Conservation (phyloP, 805 yeast species). For the Wickerhamomyces tratensis region DNA sequence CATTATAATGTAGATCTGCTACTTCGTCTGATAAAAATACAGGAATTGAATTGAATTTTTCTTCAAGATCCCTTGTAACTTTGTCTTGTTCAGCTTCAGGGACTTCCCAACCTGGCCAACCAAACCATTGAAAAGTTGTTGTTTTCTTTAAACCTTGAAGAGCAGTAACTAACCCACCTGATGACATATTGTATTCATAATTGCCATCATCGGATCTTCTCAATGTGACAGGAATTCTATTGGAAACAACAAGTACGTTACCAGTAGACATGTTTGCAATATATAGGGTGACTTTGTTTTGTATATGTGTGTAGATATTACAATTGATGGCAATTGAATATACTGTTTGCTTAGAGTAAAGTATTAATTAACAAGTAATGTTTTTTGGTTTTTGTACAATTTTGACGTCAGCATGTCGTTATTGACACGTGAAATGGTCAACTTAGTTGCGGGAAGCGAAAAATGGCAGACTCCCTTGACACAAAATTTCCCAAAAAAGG, state of each 20-base stretch:
- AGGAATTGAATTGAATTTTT: conserved; percentile 83
- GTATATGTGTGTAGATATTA: too few relatives aligned
- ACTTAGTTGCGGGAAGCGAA: too few relatives aligned
- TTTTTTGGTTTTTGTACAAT: too few relatives aligned
- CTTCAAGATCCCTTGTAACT: conserved; percentile 62
- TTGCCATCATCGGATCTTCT: conserved; percentile 49
- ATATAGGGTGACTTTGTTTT: too few relatives aligned
- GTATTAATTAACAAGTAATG: too few relatives aligned
- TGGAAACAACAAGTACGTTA: conserved; percentile 86
- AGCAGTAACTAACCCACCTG: conserved; percentile 97
- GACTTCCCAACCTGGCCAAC: conserved; percentile 94
- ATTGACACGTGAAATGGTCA: too few relatives aligned
- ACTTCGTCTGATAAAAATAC: conserved; percentile 79
- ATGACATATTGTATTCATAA: conserved; percentile 84
- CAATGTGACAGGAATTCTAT: conserved; percentile 92
- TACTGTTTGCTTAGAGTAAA: too few relatives aligned
- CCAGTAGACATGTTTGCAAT: conserved; percentile 22
- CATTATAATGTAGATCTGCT: conserved; percentile 95
- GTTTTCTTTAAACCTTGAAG: conserved; percentile 81
- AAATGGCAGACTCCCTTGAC: too few relatives aligned
- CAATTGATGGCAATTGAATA: background rate
- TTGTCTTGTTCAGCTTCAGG: conserved; percentile 64
- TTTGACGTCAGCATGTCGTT: too few relatives aligned
- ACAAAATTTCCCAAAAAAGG: too few relatives aligned
- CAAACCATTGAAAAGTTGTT: conserved; percentile 90